Percentiles rank a stretch among this genome's conserved stretches.
These are phyloP conservation scores for Diaporthe velutina DNA, from an alignment of 2,329 filamentous ascomycete species.

Conservation along the genomic window DNA sequence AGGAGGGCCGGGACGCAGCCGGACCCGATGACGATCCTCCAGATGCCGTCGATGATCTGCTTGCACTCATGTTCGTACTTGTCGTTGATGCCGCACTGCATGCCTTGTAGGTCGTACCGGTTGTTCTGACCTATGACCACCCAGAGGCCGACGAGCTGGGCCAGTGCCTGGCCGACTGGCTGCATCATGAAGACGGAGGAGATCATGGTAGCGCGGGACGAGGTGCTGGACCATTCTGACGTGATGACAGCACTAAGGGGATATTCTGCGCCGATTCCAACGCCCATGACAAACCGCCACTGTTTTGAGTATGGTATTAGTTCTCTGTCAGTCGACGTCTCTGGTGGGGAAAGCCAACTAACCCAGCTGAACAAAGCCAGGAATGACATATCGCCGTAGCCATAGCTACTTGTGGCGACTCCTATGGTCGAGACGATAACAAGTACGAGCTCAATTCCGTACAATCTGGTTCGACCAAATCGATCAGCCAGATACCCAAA, in stretches of 20 bases:
- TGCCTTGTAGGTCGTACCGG: constrained; percentile 55
- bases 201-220: constrained; percentile 76
- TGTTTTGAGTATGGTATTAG: constrained; percentile 36
- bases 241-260: constrained; percentile 77
- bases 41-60: constrained; percentile 69
- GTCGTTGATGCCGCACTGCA: constrained; percentile 62
- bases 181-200: constrained; percentile 79
- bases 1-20: constrained; percentile 74
- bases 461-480: constrained; percentile 67
- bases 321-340: neutral
- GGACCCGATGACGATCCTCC: constrained; percentile 76
- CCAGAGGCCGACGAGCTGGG: constrained; percentile 71
- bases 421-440: constrained; percentile 70
- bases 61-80: constrained; percentile 60
- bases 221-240: constrained; percentile 73
- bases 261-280: constrained; percentile 76
- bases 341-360: constrained; percentile 34
- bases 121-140: constrained; percentile 61
- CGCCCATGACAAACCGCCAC: constrained; percentile 68
- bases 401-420: constrained; percentile 64
- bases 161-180: constrained; percentile 74
- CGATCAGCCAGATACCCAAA: constrained; percentile 68
- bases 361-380: constrained; percentile 64
- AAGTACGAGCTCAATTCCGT: constrained; percentile 68
- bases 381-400: constrained; percentile 63